Evolutionary conservation across 2,329 filamentous ascomycete species (phyloP).

Genomic region (Penicillium verrucosum): DNA sequence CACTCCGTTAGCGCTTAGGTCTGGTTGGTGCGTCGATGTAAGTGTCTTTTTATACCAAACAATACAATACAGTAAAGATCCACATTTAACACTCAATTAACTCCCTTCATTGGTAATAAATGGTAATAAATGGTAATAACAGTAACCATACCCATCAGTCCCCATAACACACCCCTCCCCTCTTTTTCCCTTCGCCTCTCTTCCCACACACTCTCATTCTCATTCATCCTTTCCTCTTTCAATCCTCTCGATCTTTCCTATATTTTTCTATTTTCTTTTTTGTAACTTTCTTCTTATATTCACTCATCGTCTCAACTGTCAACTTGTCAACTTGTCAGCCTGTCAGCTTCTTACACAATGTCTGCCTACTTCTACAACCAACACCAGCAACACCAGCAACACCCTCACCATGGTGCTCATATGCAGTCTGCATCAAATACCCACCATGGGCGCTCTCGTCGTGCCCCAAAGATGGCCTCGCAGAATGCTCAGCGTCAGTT

Average conservation of each 20-base stretch:
- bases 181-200: constrained; percentile 24
- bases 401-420: constrained; percentile 48
- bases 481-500: constrained; percentile 86
- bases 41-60: background rate
- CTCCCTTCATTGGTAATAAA: background rate
- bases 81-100: background rate
- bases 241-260: constrained; percentile 19
- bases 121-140: background rate
- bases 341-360: constrained; percentile 38
- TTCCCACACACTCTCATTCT: constrained; percentile 19
- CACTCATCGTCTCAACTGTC: constrained; percentile 18
- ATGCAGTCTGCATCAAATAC: constrained; percentile 57
- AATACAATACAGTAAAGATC: background rate
- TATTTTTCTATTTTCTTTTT: constrained; percentile 20
- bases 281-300: constrained; percentile 24
- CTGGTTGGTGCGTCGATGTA: constrained; percentile 18
- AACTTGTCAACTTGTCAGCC: constrained; percentile 28
- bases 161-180: constrained; percentile 33
- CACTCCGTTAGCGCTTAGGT: constrained; percentile 5
- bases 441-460: constrained; percentile 81
- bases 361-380: constrained; percentile 49
- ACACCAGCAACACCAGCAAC: constrained; percentile 42
- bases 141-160: constrained; percentile 12
- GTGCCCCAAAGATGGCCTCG: constrained; percentile 74
- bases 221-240: constrained; percentile 17